These are phyloP conservation scores for Colletotrichum sublineola DNA, from an alignment of 2,329 filamentous ascomycete genomes.

Conservation along the genomic window DNA sequence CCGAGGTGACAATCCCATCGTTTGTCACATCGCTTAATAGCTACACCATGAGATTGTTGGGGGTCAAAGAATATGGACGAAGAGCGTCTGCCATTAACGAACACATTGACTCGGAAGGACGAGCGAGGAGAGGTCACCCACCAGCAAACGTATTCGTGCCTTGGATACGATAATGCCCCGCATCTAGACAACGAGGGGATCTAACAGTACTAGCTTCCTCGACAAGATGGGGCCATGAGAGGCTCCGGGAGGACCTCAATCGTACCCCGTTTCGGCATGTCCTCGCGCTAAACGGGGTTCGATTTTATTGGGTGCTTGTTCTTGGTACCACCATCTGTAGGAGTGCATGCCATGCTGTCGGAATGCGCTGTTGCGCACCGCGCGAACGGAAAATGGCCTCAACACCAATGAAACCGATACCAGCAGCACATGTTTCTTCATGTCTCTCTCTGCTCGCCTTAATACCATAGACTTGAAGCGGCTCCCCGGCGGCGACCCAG, in stretches of 20 bases:
- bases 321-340: constrained; percentile 10
- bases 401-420: not conserved
- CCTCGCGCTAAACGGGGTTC: constrained; percentile 31
- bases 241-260: constrained; percentile 38
- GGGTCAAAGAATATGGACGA: not conserved
- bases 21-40: not conserved
- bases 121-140: not conserved
- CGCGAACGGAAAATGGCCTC: constrained; percentile 3
- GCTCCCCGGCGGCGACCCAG: not conserved
- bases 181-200: not conserved
- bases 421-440: constrained; percentile 26
- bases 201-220: constrained; percentile 19
- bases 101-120: not conserved
- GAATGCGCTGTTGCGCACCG: constrained; percentile 15
- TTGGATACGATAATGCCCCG: constrained; percentile 1
- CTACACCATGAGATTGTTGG: not conserved
- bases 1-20: not conserved
- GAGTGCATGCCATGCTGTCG: constrained; percentile 25
- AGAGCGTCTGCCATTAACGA: not conserved
- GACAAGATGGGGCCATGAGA: constrained; percentile 27
- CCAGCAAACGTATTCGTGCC: constrained; percentile 17
- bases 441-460: constrained; percentile 1
- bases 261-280: constrained; percentile 35
- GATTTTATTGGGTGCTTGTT: not conserved
- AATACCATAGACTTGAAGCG: constrained; percentile 3